A percentile compares a stretch with the other conserved stretches of the same genome.
Conservation (phyloP, 139 green algal genomes). For the Coelastrella sp. region DNA sequence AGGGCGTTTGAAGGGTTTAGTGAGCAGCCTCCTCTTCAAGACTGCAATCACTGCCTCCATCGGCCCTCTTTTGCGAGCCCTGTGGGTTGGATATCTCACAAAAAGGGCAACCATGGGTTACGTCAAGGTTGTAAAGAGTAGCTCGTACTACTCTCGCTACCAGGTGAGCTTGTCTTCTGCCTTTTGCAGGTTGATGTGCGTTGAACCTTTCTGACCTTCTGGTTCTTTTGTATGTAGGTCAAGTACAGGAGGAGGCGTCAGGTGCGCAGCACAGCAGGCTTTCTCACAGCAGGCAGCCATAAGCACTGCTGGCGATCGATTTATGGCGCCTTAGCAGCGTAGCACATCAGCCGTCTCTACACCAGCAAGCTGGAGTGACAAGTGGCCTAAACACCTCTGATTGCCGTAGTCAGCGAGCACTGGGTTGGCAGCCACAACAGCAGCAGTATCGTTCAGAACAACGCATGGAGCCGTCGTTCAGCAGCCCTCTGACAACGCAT, state of each 20-base stretch:
- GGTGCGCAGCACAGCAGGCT: constrained; percentile 14
- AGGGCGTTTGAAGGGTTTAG: background rate
- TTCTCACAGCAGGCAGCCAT: background rate
- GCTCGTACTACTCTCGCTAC: constrained; percentile 91
- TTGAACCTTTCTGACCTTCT: background rate
- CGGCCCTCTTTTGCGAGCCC: constrained; percentile 33
- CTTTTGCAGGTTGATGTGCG: background rate
- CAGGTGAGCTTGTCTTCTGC: constrained; percentile 66
- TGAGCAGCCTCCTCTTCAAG: constrained; percentile 2
- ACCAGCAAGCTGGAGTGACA: background rate
- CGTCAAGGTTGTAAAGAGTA: constrained; percentile 86
- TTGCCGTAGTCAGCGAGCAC: background rate
- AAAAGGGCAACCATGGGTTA: constrained; percentile 70
- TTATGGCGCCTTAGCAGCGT: background rate
- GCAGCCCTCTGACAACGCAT: background rate
- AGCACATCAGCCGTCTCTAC: background rate
- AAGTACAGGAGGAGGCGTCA: constrained; percentile 86
- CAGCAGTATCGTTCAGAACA: background rate
- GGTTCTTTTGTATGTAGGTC: constrained; percentile 66
- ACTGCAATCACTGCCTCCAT: background rate
- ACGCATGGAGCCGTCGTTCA: background rate
- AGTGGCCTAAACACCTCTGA: background rate
- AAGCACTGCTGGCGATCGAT: background rate
- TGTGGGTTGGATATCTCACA: background rate
- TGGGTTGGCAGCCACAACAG: background rate